These are phyloP conservation scores for Dissophora ornata DNA, from an alignment of 192 early-diverging fungal genomes.

Conservation along the genomic window DNA sequence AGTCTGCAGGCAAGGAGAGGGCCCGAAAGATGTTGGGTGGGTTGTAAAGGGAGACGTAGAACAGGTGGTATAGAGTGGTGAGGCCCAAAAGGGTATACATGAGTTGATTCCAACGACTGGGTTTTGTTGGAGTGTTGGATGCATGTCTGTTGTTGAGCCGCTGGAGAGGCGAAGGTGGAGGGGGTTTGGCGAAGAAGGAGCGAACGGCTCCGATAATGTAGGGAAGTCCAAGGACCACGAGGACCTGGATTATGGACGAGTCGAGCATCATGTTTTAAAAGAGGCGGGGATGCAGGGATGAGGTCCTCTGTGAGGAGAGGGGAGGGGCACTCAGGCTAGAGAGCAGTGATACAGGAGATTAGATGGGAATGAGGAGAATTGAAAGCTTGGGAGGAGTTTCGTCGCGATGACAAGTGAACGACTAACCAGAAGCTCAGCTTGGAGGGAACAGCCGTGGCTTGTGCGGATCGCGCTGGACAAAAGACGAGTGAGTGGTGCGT, in stretches of 20 bases:
- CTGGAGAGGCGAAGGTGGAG: conserved; percentile 41
- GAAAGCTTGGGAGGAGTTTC: too few species aligned
- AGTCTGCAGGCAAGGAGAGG: conserved; percentile 34
- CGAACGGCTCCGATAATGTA: conserved; percentile 19
- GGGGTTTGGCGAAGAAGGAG: conserved; percentile 41
- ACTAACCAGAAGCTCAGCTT: too few species aligned
- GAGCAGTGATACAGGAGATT: too few species aligned
- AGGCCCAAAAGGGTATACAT: conserved; percentile 6
- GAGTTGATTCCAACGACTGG: conserved; percentile 20
- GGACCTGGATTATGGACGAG: conserved; percentile 44
- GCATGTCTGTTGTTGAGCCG: conserved; percentile 21
- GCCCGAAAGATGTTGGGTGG: conserved; percentile 43
- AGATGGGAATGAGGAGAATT: too few species aligned
- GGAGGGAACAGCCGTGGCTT: too few species aligned
- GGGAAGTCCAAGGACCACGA: conserved; percentile 37
- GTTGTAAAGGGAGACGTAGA: conserved; percentile 15
- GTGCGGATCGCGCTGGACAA: too few species aligned
- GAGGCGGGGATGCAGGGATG: not conserved
- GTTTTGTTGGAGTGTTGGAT: not conserved
- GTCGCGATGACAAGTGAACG: too few species aligned
- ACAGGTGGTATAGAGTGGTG: conserved; percentile 22
- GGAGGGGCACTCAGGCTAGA: too few species aligned
- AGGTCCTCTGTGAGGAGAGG: too few species aligned
- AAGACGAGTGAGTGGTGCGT: too few species aligned
- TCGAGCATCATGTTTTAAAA: conserved; percentile 38